A percentile compares a stretch with the other conserved stretches of the same genome.
Evolutionary conservation across 2,329 filamentous ascomycete species (phyloP).

Genomic region (Zymoseptoria passerinii): DNA sequence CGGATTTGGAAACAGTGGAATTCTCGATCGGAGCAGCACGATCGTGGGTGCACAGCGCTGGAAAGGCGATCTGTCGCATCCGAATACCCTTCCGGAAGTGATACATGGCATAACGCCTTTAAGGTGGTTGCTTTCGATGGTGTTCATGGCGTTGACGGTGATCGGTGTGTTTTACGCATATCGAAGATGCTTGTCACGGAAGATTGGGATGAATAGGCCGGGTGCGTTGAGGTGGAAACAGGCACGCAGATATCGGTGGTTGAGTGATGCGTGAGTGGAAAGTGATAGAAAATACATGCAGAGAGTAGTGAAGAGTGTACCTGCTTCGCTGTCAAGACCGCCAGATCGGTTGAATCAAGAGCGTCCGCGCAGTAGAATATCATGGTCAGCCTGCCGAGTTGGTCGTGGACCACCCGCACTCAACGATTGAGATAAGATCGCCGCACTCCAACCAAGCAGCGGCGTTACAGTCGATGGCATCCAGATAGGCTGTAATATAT

Average conservation of each 20-base stretch:
- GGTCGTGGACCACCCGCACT: no score
- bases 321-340: no score
- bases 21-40: constrained; percentile 17
- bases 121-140: not conserved
- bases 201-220: not conserved
- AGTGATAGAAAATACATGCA: not conserved
- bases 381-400: no score
- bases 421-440: no score
- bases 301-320: not conserved
- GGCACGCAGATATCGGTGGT: not conserved
- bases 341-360: no score
- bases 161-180: not conserved
- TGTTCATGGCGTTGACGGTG: not conserved
- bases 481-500: no score
- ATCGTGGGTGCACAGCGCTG: not conserved
- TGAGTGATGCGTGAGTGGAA: not conserved
- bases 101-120: not conserved
- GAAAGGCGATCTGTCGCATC: not conserved
- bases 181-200: not conserved
- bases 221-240: not conserved
- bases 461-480: no score
- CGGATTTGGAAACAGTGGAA: constrained; percentile 15
- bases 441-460: no score
- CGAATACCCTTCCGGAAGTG: not conserved
- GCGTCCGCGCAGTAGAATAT: no score